Evolutionary conservation across 1,284 basidiomycete species (phyloP).

Genomic region (Cutaneotrichosporon curvatum): DNA sequence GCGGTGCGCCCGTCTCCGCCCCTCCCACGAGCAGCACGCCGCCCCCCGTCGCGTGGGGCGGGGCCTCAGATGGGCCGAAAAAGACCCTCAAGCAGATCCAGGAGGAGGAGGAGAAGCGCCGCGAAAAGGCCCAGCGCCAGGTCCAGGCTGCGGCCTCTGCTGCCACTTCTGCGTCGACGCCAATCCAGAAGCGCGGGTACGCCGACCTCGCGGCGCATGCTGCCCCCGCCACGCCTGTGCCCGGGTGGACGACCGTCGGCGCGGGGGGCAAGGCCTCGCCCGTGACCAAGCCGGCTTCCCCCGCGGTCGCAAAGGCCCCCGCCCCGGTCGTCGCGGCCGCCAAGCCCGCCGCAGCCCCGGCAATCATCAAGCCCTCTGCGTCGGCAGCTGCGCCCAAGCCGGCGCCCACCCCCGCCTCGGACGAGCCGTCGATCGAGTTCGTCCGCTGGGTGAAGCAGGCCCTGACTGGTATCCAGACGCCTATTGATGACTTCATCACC

Average conservation of each 20-base stretch:
- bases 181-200: constrained; percentile 59
- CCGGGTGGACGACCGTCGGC: constrained; percentile 81
- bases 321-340: constrained; percentile 62
- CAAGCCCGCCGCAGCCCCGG: constrained; percentile 49
- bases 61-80: constrained; percentile 52
- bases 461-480: constrained; percentile 57
- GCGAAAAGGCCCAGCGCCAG: constrained; percentile 52
- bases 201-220: constrained; percentile 60
- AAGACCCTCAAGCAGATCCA: constrained; percentile 99
- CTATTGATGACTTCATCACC: constrained; percentile 81
- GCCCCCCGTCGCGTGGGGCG: constrained; percentile 44
- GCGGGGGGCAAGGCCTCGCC: constrained; percentile 58
- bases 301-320: constrained; percentile 17
- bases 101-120: constrained; percentile 86
- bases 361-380: constrained; percentile 19
- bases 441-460: constrained; percentile 84
- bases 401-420: constrained; percentile 46
- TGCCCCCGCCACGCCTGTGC: constrained; percentile 48
- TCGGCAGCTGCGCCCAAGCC: constrained; percentile 25
- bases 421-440: constrained; percentile 75
- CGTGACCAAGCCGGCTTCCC: constrained; percentile 22
- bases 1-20: constrained; percentile 15
- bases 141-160: constrained; percentile 21
- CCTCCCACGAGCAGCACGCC: constrained; percentile 35
- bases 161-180: constrained; percentile 23